Percentiles rank a stretch among this genome's conserved stretches.
phyloP scores from a whole-genome alignment of 352 stramenopile species.

The Halophytophthora batemanensis region DNA sequence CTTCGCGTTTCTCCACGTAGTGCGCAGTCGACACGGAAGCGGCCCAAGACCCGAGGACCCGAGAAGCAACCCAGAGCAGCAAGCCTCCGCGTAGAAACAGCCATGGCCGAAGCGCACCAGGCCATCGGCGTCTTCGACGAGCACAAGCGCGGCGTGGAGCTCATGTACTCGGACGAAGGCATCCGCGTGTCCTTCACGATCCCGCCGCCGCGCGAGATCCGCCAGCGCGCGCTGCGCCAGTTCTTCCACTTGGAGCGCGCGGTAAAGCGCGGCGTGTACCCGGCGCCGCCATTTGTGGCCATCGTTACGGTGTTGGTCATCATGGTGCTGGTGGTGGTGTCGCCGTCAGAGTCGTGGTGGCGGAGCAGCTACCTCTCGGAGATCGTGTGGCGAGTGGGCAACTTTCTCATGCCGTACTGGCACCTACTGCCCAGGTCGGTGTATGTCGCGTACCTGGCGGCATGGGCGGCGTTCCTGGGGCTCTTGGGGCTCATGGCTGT shows the following conservation, averaged over 20 bases:
- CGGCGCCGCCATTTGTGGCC: constrained; percentile 60
- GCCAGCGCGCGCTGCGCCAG: constrained; percentile 52
- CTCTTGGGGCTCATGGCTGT: constrained; percentile 82
- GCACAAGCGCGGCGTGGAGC: constrained; percentile 84
- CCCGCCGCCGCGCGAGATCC: constrained; percentile 71
- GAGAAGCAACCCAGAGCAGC: constrained; percentile 3
- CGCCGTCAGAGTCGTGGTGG: constrained; percentile 82
- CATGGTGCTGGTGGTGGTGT: constrained; percentile 56
- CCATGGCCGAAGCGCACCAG: constrained; percentile 85
- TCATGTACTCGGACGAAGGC: constrained; percentile 82
- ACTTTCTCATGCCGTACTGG: constrained; percentile 73
- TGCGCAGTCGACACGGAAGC: not conserved
- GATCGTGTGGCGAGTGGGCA: constrained; percentile 77
- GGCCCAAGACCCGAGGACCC: not conserved
- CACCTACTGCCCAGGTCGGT: constrained; percentile 58
- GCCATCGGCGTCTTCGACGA: constrained; percentile 83
- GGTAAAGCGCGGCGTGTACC: constrained; percentile 72
- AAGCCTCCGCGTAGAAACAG: not conserved
- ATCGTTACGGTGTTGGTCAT: constrained; percentile 56
- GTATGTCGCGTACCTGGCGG: constrained; percentile 83
- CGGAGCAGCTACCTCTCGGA: constrained; percentile 69
- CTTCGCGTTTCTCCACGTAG: constrained; percentile 13
- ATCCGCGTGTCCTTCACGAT: constrained; percentile 85
- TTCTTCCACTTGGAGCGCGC: constrained; percentile 74
- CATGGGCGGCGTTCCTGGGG: constrained; percentile 76